Evolutionary conservation across 2,329 filamentous ascomycete species (phyloP), one percentile per base, ranked within the genome.

Genomic region (Massarina eburnea): DNA sequence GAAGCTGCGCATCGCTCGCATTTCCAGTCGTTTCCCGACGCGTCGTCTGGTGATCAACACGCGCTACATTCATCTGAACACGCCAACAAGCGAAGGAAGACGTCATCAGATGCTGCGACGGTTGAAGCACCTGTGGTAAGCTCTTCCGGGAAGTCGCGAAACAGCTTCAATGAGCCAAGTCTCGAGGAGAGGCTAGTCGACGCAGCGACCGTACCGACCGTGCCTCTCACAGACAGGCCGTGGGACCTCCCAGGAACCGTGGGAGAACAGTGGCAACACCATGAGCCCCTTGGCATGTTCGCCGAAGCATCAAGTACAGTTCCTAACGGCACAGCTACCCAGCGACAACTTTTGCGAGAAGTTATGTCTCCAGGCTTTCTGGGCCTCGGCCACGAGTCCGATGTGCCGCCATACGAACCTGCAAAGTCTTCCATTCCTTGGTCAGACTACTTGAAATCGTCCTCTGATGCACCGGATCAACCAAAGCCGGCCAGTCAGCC

Each of bases 241-340:
- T 65, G 58, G 54, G 48, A 51, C 4, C 48, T 70, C 8, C 61
- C 67, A 29, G 67, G 61, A 4, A 68, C 66, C 10, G 55, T 73
- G 26, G 54, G 57, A 20, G 54, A 67, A 3, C 57, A 70, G 26
- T 75, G 72, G 61, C 53, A 15, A 27, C 40, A 63, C 12, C 72
- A 75, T 46, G 67, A 75, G 21, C 71, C 73, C 1, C 57, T 57
- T 30, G 55, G 59, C 27, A 61, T 74, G 62, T 76, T 75, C 46
- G 62, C 59, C 37, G 68, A 72, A 22, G 60, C 62, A 30, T 74
- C 72, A 12, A 74, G 68, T 47, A 76, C 74, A 1, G 53, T 74
- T 12, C 68, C 68, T 3, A 71, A 74, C 46, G 71, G 67, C 26
- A 71, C 68, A 24, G 63, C 68, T 9, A 72, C 68, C 15, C 70